Conservation (phyloP, 2,329 filamentous ascomycete genomes). For the Monosporascus ibericus region DNA sequence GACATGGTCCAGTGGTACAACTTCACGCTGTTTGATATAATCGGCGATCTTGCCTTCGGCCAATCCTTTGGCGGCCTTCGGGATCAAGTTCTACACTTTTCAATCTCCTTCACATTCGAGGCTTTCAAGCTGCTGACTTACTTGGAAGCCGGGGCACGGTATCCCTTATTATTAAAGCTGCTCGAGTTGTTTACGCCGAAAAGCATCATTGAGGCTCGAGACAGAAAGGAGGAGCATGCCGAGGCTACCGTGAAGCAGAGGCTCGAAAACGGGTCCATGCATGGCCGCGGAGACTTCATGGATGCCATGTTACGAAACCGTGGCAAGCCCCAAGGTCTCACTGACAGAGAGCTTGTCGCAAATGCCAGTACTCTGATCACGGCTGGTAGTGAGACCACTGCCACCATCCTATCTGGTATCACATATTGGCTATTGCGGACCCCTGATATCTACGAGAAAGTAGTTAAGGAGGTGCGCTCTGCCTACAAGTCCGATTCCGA, state of each 20-base stretch:
- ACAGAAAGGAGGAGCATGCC: constrained; percentile 15
- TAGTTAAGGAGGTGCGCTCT: constrained; percentile 34
- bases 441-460: constrained; percentile 20
- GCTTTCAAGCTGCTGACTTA: constrained; percentile 18
- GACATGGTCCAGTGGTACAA: constrained; percentile 32
- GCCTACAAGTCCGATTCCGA: constrained; percentile 40
- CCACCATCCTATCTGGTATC: constrained; percentile 19
- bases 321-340: constrained; percentile 21
- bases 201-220: no score
- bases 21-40: constrained; percentile 22
- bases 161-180: constrained; percentile 13
- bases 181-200: constrained; percentile 15
- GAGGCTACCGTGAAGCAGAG: constrained; percentile 17
- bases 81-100: constrained; percentile 28
- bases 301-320: constrained; percentile 24
- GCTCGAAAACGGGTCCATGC: constrained; percentile 4
- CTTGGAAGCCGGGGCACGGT: constrained; percentile 12
- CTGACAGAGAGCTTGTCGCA: constrained; percentile 24
- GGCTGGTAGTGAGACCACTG: constrained; percentile 25
- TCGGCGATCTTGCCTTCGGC: constrained; percentile 20
- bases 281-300: constrained; percentile 25
- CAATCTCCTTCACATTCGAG: constrained; percentile 8
- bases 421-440: constrained; percentile 25
- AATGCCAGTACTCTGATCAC: constrained; percentile 26
- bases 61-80: constrained; percentile 23